A percentile compares a stretch with the other conserved stretches of the same genome.
phyloP scores from a whole-genome alignment of 371 early-diverging fungal species.

The Sanchytrium tribonematis region DNA sequence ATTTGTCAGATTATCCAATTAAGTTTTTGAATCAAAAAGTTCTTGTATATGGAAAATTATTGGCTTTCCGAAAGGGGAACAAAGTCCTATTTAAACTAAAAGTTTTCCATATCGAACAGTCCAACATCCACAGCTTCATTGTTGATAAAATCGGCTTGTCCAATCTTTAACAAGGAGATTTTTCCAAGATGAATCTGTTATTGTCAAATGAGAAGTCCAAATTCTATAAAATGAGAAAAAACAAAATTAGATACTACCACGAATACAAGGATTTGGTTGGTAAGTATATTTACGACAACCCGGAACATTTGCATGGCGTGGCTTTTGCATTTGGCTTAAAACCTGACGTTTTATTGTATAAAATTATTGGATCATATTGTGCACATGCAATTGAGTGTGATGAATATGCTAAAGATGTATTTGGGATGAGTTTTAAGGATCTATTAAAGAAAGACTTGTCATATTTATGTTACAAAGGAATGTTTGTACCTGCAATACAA shows the following conservation, averaged over 20 bases:
- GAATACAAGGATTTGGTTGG: not conserved
- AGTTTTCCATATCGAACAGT: not conserved
- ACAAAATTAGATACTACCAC: not conserved
- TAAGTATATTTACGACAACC: not conserved
- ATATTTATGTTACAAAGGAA: not conserved
- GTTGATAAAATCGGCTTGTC: too few relatives aligned
- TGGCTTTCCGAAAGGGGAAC: not conserved
- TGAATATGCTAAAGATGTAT: too few relatives aligned
- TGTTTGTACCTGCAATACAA: not conserved
- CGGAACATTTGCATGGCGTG: not conserved
- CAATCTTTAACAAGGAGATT: too few relatives aligned
- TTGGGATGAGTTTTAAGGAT: not conserved
- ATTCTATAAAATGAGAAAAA: not conserved
- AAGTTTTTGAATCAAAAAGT: not conserved
- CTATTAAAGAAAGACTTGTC: not conserved
- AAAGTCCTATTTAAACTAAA: not conserved
- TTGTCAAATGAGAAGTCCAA: not conserved
- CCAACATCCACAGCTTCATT: too few relatives aligned
- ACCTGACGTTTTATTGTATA: too few relatives aligned
- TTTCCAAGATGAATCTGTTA: too few relatives aligned
- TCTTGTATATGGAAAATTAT: not conserved
- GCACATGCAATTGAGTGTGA: too few relatives aligned
- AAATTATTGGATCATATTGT: too few relatives aligned
- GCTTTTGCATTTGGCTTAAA: not conserved
- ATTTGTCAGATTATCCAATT: not conserved